phyloP scores from a whole-genome alignment of 2,329 filamentous ascomycete species.

The Dactylellina cionopaga region DNA sequence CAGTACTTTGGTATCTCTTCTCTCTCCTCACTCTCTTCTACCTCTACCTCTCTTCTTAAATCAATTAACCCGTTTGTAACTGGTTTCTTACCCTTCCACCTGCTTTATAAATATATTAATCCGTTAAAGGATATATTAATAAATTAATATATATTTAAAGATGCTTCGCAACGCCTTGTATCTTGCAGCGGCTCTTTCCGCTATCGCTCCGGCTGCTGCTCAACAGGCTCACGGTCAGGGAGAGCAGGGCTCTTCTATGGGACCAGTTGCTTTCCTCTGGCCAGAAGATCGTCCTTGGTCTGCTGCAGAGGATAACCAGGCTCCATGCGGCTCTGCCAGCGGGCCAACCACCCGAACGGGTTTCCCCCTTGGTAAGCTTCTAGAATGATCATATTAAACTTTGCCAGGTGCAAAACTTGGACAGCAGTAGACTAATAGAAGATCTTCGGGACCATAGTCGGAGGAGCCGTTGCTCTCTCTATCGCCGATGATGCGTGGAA shows the following conservation, averaged over 20 bases:
- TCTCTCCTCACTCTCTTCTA: slow-evolving; percentile 12
- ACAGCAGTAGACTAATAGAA: too few relatives aligned
- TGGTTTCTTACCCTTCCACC: slow-evolving; percentile 17
- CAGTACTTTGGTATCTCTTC: slow-evolving; percentile 35
- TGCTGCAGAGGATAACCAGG: slow-evolving; percentile 67
- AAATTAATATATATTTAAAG: slow-evolving; percentile 29
- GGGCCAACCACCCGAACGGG: slow-evolving; percentile 65
- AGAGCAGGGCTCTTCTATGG: slow-evolving; percentile 56
- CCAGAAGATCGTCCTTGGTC: slow-evolving; percentile 69
- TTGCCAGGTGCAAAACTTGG: too few relatives aligned
- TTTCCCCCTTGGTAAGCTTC: slow-evolving; percentile 67
- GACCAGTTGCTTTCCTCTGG: slow-evolving; percentile 71
- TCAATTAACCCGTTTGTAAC: slow-evolving; percentile 24
- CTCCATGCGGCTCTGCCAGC: slow-evolving; percentile 68
- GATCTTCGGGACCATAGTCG: slow-evolving; percentile 61
- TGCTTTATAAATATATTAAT: slow-evolving; percentile 41
- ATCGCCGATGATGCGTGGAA: slow-evolving; percentile 69
- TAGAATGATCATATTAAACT: too few relatives aligned
- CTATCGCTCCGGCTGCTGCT: slow-evolving; percentile 22
- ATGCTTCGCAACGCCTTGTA: slow-evolving; percentile 47
- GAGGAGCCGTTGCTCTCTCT: slow-evolving; percentile 68
- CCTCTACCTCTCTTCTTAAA: slow-evolving; percentile 21
- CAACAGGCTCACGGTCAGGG: slow-evolving; percentile 47
- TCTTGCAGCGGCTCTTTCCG: slow-evolving; percentile 42
- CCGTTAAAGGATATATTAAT: slow-evolving; percentile 27